Evolutionary conservation across 2,329 filamentous ascomycete genomes (phyloP).

Genomic region (Paramyrothecium roridum): DNA sequence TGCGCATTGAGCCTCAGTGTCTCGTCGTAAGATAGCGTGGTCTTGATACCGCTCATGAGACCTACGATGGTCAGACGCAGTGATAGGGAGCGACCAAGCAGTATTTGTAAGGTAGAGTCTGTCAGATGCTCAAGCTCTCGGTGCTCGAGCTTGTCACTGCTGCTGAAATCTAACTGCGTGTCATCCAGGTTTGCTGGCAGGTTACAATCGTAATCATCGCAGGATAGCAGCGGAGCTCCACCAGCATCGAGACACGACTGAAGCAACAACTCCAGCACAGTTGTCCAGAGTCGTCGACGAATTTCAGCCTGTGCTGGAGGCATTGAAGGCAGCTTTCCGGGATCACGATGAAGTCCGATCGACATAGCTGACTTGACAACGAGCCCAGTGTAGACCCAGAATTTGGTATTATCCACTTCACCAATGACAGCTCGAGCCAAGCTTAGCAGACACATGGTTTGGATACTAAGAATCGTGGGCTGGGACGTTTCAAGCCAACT

Average conservation of each 20-base stretch:
- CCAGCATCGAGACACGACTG: background rate
- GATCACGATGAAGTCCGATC: constrained; percentile 30
- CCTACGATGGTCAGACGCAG: background rate
- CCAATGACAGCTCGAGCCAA: background rate
- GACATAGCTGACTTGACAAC: constrained; percentile 21
- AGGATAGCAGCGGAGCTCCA: background rate
- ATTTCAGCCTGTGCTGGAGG: constrained; percentile 22
- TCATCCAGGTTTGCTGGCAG: background rate
- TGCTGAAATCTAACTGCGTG: background rate
- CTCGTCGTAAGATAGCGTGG: background rate
- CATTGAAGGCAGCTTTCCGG: constrained; percentile 19
- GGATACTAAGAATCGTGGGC: constrained; percentile 3
- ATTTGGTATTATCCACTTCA: background rate
- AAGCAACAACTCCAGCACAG: constrained; percentile 10
- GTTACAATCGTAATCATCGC: background rate
- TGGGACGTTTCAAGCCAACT: constrained; percentile 15
- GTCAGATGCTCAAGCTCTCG: background rate
- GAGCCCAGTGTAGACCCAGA: background rate
- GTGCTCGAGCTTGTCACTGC: background rate
- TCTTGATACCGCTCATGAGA: background rate
- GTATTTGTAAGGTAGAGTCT: background rate
- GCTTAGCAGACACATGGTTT: background rate
- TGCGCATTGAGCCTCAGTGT: background rate
- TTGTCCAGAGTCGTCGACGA: constrained; percentile 27
- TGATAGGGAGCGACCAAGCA: background rate